phyloP scores from a whole-genome alignment of 1,139 yeast species.

The Taphrina betulina region DNA sequence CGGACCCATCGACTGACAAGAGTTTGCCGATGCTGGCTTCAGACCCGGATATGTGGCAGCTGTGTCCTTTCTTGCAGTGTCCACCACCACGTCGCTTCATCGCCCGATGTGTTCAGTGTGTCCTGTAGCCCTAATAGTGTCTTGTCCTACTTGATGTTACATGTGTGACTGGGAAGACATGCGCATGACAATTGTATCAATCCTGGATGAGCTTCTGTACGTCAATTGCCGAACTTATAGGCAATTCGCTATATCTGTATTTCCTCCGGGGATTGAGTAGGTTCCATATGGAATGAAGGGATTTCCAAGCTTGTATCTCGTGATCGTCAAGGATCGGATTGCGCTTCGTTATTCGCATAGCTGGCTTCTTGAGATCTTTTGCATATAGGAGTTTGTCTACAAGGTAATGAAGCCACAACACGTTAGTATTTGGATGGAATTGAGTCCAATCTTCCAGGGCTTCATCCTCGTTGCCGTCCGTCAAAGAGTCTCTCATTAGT shows the following conservation, averaged over 20 bases:
- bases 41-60: too few relatives aligned
- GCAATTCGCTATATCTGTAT: slow-evolving; percentile 13
- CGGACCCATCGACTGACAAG: too few relatives aligned
- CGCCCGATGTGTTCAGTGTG: too few relatives aligned
- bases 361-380: slow-evolving; percentile 42
- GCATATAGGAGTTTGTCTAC: slow-evolving; percentile 48
- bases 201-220: too few relatives aligned
- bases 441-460: slow-evolving; percentile 48
- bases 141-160: too few relatives aligned
- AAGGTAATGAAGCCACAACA: slow-evolving; percentile 54
- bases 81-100: too few relatives aligned
- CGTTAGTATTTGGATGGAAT: slow-evolving; percentile 50
- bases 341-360: background rate
- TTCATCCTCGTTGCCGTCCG: background rate
- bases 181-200: too few relatives aligned
- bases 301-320: slow-evolving; percentile 28
- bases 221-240: slow-evolving; percentile 7
- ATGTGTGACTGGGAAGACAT: too few relatives aligned
- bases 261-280: slow-evolving; percentile 32
- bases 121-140: too few relatives aligned
- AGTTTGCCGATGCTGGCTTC: too few relatives aligned
- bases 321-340: slow-evolving; percentile 3
- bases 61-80: too few relatives aligned
- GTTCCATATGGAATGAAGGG: slow-evolving; percentile 22
- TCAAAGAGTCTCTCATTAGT: slow-evolving; percentile 47